Evolutionary conservation across 2,329 filamentous ascomycete genomes (phyloP).

Genomic region (Cladophialophora psammophila): DNA sequence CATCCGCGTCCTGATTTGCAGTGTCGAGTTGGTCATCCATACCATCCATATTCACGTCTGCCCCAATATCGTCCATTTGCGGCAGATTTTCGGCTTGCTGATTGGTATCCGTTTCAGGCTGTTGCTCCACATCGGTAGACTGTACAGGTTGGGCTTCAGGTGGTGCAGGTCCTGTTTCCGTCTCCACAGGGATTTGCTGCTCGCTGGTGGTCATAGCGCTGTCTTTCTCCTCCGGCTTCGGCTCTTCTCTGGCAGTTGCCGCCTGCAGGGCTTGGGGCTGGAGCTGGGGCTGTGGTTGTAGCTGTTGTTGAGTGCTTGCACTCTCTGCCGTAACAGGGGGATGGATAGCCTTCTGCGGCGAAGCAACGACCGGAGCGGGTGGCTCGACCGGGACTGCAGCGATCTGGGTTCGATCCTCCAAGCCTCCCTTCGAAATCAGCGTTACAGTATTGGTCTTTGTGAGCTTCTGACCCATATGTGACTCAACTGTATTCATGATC

Average conservation of each 20-base stretch:
- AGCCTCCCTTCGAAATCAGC: slow-evolving; percentile 79
- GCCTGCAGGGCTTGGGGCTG: slow-evolving; percentile 38
- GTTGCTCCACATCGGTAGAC: slow-evolving; percentile 8
- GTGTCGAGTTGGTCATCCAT: slow-evolving; percentile 52
- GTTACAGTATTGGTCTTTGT: slow-evolving; percentile 69
- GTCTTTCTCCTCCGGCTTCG: slow-evolving; percentile 13
- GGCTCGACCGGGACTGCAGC: slow-evolving; percentile 19
- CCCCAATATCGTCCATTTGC: slow-evolving; percentile 45
- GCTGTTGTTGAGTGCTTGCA: slow-evolving; percentile 10
- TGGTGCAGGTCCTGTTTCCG: slow-evolving; percentile 4
- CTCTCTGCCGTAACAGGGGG: slow-evolving; percentile 9
- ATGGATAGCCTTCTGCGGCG: slow-evolving; percentile 18
- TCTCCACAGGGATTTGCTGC: slow-evolving; percentile 7
- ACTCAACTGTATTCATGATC: slow-evolving; percentile 77
- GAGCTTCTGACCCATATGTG: slow-evolving; percentile 71
- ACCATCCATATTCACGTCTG: slow-evolving; percentile 65
- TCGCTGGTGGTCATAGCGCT: not conserved
- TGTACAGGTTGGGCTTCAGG: slow-evolving; percentile 12
- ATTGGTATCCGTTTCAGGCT: slow-evolving; percentile 4
- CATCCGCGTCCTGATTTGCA: slow-evolving; percentile 61
- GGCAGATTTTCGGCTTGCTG: slow-evolving; percentile 19
- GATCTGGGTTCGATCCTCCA: slow-evolving; percentile 61
- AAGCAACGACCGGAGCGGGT: not conserved
- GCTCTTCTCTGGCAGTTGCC: not conserved
- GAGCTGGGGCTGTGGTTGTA: slow-evolving; percentile 48